A percentile compares a stretch with the other conserved stretches of the same genome.
Conservation (phyloP, 106 monocot genomes). For the Ottelia alismoides region DNA sequence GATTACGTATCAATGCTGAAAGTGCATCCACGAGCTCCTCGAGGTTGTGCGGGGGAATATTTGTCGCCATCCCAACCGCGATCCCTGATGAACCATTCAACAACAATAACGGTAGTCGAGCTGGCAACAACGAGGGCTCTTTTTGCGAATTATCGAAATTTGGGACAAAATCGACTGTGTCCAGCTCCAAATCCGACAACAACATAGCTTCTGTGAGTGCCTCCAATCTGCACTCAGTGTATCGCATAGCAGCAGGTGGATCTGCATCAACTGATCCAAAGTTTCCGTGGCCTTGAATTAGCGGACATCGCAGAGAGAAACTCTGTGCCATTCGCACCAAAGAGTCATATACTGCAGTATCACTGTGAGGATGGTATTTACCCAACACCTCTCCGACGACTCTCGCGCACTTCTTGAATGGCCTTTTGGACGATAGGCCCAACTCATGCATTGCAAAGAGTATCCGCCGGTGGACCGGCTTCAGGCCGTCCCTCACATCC, state of each 20-base stretch:
- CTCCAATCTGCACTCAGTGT: conserved; percentile 98
- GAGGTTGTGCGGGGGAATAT: conserved; percentile 98
- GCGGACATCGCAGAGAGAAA: conserved; percentile 76
- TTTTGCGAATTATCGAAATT: conserved; percentile 47
- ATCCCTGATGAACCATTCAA: conserved; percentile 98
- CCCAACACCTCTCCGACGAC: conserved; percentile 99
- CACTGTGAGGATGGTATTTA: conserved; percentile 98
- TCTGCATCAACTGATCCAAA: conserved; percentile 99
- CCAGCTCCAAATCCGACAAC: conserved; percentile 73
- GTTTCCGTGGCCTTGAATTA: conserved; percentile 95
- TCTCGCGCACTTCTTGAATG: conserved; percentile 95
- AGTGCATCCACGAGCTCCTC: conserved; percentile 91
- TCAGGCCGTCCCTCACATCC: conserved; percentile 89
- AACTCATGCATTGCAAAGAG: conserved; percentile 98
- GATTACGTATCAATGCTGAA: conserved; percentile 74
- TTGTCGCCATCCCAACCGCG: conserved; percentile 99
- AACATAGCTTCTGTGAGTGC: conserved; percentile 97
- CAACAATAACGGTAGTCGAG: conserved; percentile 78
- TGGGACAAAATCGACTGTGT: conserved; percentile 75
- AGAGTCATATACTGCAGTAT: conserved; percentile 90
- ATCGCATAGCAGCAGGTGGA: conserved; percentile 98
- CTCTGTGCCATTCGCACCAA: conserved; percentile 99
- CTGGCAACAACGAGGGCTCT: conserved; percentile 89
- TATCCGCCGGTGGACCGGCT: conserved; percentile 93
- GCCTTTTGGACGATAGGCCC: conserved; percentile 87